These are phyloP conservation scores for Beta macrorhiza DNA, from an alignment of 179 eudicot species.

Conservation along the genomic window DNA sequence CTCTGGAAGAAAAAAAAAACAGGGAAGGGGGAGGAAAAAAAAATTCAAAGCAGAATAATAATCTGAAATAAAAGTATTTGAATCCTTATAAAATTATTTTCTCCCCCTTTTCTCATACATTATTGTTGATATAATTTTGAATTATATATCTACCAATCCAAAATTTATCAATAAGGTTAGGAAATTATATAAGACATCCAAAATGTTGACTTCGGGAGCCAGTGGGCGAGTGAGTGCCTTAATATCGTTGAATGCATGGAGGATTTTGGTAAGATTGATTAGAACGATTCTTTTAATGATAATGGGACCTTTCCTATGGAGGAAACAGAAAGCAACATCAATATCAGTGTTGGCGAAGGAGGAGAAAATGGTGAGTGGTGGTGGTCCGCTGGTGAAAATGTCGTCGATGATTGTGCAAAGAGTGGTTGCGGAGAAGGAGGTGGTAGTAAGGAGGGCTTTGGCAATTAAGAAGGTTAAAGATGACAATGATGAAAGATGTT, in stretches of 20 bases:
- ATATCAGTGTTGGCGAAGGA: conserved; percentile 7
- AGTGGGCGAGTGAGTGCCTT: conserved; percentile 58
- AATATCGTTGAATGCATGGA: conserved; percentile 41
- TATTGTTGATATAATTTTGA: no score
- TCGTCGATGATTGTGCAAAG: conserved; percentile 41
- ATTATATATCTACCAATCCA: no score
- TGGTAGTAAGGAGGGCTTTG: conserved; percentile 52
- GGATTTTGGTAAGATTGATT: conserved; percentile 35
- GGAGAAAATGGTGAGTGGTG: conserved; percentile 20
- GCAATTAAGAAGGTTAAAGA: conserved; percentile 57
- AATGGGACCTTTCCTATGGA: conserved; percentile 29
- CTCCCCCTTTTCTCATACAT: no score
- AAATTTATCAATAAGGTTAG: no score
- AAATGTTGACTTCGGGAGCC: conserved; percentile 55
- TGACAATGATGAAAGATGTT: conserved; percentile 34
- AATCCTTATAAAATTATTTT: no score
- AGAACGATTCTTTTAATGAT: conserved; percentile 36
- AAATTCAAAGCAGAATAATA: no score
- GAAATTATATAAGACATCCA: conserved; percentile 11
- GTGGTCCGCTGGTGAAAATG: conserved; percentile 34
- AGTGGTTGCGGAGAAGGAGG: conserved; percentile 47
- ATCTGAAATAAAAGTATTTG: no score
- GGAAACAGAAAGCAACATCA: conserved; percentile 16
- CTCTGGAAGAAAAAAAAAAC: no score
- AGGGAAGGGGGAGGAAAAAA: no score